phyloP scores from a whole-genome alignment of 208 protist genomes.

The Leishmania mexicana region DNA sequence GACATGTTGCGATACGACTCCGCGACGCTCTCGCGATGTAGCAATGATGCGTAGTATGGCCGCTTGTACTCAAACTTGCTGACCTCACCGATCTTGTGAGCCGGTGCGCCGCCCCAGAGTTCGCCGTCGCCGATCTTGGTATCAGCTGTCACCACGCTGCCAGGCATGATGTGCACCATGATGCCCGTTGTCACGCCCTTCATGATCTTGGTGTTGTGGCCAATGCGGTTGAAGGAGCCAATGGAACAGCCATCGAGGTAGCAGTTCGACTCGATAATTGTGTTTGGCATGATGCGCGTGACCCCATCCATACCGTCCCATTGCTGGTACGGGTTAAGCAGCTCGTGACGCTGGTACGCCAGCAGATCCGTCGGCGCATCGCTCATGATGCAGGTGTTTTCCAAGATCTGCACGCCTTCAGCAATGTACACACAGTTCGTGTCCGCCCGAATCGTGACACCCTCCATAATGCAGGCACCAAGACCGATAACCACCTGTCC shows the following conservation, averaged over 20 bases:
- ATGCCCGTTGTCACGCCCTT: constrained; percentile 90
- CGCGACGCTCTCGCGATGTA: constrained; percentile 72
- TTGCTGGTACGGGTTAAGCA: constrained; percentile 89
- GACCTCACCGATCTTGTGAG: constrained; percentile 78
- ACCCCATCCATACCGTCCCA: constrained; percentile 89
- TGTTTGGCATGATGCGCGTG: constrained; percentile 80
- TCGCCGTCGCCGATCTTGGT: constrained; percentile 87
- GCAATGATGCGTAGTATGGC: constrained; percentile 78
- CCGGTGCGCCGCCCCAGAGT: constrained; percentile 88
- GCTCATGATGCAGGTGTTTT: constrained; percentile 90
- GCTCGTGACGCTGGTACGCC: constrained; percentile 83
- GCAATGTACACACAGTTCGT: constrained; percentile 89
- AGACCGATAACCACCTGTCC: constrained; percentile 82
- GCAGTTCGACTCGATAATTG: constrained; percentile 87
- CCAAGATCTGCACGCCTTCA: constrained; percentile 85
- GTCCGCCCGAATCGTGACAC: constrained; percentile 82
- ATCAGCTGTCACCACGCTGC: constrained; percentile 81
- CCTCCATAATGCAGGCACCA: constrained; percentile 85
- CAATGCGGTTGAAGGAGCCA: constrained; percentile 87
- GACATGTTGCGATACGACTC: constrained; percentile 87
- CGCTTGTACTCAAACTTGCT: constrained; percentile 91
- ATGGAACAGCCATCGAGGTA: constrained; percentile 90
- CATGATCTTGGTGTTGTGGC: constrained; percentile 89
- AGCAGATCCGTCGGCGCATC: constrained; percentile 82
- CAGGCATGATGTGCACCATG: constrained; percentile 90